phyloP scores from a whole-genome alignment of 495 filamentous ascomycete genomes.

The Neurospora sp. region DNA sequence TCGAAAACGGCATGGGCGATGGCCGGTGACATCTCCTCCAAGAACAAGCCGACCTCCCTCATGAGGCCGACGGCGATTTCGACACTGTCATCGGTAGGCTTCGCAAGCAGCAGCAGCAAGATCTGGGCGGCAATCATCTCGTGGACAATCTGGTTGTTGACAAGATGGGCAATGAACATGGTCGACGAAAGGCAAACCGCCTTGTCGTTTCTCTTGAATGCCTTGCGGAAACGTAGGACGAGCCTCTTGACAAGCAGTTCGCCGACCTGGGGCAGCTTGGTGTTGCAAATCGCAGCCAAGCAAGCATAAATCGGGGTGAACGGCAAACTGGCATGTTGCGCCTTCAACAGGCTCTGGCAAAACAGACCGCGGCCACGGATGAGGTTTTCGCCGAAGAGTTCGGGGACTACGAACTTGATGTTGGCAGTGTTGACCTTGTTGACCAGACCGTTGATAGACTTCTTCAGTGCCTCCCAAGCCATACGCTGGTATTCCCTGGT shows the following conservation, averaged over 20 bases:
- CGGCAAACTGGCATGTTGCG: slow-evolving; percentile 89
- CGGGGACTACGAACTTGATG: slow-evolving; percentile 93
- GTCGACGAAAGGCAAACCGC: slow-evolving; percentile 83
- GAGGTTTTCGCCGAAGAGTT: slow-evolving; percentile 90
- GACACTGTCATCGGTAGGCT: slow-evolving; percentile 94
- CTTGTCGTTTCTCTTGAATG: slow-evolving; percentile 95
- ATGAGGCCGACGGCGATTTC: slow-evolving; percentile 93
- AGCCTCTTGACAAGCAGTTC: slow-evolving; percentile 81
- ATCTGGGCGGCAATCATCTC: slow-evolving; percentile 90
- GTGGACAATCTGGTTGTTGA: slow-evolving; percentile 91
- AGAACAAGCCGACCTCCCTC: slow-evolving; percentile 80
- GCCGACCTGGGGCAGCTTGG: slow-evolving; percentile 88
- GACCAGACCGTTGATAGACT: slow-evolving; percentile 95
- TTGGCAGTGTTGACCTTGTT: slow-evolving; percentile 98
- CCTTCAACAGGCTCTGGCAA: slow-evolving; percentile 94
- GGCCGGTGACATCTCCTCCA: slow-evolving; percentile 84
- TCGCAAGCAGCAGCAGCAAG: slow-evolving; percentile 74
- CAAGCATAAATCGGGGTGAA: slow-evolving; percentile 93
- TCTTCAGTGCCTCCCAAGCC: slow-evolving; percentile 98
- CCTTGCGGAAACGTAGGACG: slow-evolving; percentile 88
- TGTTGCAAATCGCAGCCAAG: slow-evolving; percentile 94
- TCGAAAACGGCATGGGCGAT: slow-evolving; percentile 89
- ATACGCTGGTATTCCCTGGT: slow-evolving; percentile 98
- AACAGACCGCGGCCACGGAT: slow-evolving; percentile 85
- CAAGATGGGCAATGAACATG: slow-evolving; percentile 88